Evolutionary conservation across 2,329 filamentous ascomycete genomes (phyloP), one percentile per base, ranked within the genome.

Genomic region (Aspergillus ustus): DNA sequence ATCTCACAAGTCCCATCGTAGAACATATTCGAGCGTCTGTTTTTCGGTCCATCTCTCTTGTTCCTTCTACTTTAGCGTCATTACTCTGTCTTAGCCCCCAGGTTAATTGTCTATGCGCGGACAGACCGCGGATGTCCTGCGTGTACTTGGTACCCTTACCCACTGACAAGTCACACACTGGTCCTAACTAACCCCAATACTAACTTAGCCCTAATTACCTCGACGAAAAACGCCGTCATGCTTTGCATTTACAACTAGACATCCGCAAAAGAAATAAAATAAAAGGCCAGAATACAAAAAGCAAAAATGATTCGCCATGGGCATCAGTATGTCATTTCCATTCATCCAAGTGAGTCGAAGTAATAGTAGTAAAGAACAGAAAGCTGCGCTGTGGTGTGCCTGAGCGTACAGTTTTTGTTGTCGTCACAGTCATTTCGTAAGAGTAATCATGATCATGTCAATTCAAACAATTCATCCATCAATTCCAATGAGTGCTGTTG

Each of bases 361-460:
- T 40, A 40, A 17, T 48, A n/a, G 43, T 15, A 11, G 28, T 37
- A 40, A n/a, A 48, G 43, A 37, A 45, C 29, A 40, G n/a, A 55
- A 46, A 28, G 17, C 31, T 40, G 11, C 28, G 11, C 25, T 34
- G 43, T 9, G 43, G 20, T n/a, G 31, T 40, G 44, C 20, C 19
- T 28, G 34, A 48, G 44, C 37, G 44, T 44, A 49, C 29, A 43
- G 22, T 8, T 40, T 57, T 34, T 25, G 48, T 50, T 11, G 52
- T 55, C 54, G 31, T 57, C 54, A 57, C 29, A 34, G 49, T 57
- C 45, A 44, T 57, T 28, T 55, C 52, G 22, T 46, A 15, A 55
- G 28, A 50, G 51, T 34, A 43, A 43, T 57, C 46, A 57, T 49
- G n/a, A 29, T 40, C 11, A 40, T 40, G 34, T 40, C 34, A 4